These are phyloP conservation scores for Kodamaea jinghongensis DNA, from an alignment of 805 yeast species.

Conservation along the genomic window DNA sequence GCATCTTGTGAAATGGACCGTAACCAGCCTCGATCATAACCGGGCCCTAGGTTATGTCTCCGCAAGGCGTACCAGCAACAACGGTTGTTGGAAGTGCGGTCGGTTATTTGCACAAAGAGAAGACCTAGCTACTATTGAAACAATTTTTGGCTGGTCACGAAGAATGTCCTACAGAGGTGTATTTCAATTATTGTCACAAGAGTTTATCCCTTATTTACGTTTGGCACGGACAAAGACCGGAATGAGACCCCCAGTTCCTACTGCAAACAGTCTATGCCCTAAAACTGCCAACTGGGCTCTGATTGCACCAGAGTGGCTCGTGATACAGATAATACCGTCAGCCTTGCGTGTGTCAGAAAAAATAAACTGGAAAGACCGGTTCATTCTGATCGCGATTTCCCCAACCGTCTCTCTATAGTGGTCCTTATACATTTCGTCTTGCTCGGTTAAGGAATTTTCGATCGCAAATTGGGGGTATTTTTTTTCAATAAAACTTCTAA, in stretches of 20 bases:
- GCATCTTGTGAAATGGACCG: no score
- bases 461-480: constrained; percentile 41
- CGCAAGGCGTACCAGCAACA: no score
- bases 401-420: constrained; percentile 40
- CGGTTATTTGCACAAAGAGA: background rate
- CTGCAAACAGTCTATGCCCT: constrained; percentile 46
- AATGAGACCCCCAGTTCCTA: constrained; percentile 56
- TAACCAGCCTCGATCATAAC: no score
- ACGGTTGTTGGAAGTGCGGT: background rate
- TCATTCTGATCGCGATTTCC: constrained; percentile 38
- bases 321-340: constrained; percentile 37
- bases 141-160: background rate
- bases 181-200: background rate
- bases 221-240: constrained; percentile 43
- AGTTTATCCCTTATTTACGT: background rate
- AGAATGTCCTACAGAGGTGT: background rate
- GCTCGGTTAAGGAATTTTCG: constrained; percentile 45
- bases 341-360: constrained; percentile 18
- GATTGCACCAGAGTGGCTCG: constrained; percentile 52
- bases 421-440: constrained; percentile 41
- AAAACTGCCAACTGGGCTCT: constrained; percentile 46
- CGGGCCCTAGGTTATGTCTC: no score
- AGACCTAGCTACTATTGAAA: background rate
- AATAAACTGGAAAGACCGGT: constrained; percentile 36
- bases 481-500: constrained; percentile 34